Conservation (phyloP, 768 basidiomycete species). For the Boletus reticuloceps region DNA sequence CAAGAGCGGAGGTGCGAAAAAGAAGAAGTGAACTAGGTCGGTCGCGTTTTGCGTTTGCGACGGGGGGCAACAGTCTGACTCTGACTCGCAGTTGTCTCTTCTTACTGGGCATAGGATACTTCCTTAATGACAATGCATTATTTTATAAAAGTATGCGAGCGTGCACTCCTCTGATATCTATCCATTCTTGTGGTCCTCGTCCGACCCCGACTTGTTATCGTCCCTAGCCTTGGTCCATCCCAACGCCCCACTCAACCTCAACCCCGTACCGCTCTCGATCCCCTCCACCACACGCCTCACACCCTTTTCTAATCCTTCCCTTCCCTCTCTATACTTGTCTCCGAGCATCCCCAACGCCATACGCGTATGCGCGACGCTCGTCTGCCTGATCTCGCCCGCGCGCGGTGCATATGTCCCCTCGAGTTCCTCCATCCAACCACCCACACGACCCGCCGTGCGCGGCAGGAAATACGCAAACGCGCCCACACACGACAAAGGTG, state of each 20-base stretch:
- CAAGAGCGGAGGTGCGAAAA: slow-evolving; percentile 15
- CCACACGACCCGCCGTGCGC: slow-evolving; percentile 69
- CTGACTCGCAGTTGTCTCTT: not conserved
- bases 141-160: too few relatives aligned
- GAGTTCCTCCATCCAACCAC: slow-evolving; percentile 59
- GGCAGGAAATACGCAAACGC: slow-evolving; percentile 87
- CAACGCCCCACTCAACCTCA: slow-evolving; percentile 64
- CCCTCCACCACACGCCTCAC: slow-evolving; percentile 48
- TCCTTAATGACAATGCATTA: too few relatives aligned
- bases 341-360: slow-evolving; percentile 60
- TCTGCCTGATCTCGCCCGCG: slow-evolving; percentile 64
- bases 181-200: slow-evolving; percentile 13
- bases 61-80: not conserved
- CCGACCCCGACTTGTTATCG: slow-evolving; percentile 13
- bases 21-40: slow-evolving; percentile 16
- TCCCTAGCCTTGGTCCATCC: slow-evolving; percentile 36
- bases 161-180: slow-evolving; percentile 4
- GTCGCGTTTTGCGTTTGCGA: not conserved
- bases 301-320: slow-evolving; percentile 42
- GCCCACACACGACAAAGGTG: slow-evolving; percentile 67
- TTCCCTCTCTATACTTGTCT: slow-evolving; percentile 47
- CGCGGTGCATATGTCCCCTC: slow-evolving; percentile 72
- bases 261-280: slow-evolving; percentile 67
- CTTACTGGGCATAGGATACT: too few relatives aligned
- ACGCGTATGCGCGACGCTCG: slow-evolving; percentile 55